These are phyloP conservation scores for Somion occarium DNA, from an alignment of 1,284 basidiomycete species.

Conservation along the genomic window DNA sequence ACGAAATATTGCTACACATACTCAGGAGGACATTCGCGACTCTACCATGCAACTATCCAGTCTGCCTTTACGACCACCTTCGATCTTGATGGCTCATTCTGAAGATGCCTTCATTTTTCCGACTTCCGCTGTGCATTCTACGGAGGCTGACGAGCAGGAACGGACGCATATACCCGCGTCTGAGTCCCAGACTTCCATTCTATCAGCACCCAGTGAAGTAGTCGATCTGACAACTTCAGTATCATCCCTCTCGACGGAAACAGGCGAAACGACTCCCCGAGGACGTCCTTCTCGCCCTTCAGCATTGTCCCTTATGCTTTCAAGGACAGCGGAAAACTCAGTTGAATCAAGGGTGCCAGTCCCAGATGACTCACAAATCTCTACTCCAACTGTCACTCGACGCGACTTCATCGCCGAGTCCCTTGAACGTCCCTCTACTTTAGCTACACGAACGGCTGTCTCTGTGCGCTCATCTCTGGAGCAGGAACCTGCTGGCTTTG, in stretches of 20 bases:
- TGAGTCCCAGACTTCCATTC: slow-evolving; percentile 1
- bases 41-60: slow-evolving; percentile 61
- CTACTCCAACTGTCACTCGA: slow-evolving; percentile 10
- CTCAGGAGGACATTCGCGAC: slow-evolving; percentile 58
- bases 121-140: slow-evolving; percentile 14
- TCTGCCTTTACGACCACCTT: slow-evolving; percentile 27
- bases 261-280: slow-evolving; percentile 21
- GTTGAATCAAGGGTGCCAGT: slow-evolving; percentile 1
- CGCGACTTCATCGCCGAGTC: neutral
- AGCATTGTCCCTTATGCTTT: slow-evolving; percentile 36
- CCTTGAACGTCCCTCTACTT: neutral
- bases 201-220: neutral
- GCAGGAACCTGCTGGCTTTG: neutral
- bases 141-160: slow-evolving; percentile 11
- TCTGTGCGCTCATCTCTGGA: neutral
- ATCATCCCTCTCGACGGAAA: slow-evolving; percentile 29
- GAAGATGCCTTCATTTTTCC: slow-evolving; percentile 38
- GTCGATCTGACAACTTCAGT: slow-evolving; percentile 12
- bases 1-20: slow-evolving; percentile 32
- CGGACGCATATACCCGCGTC: slow-evolving; percentile 2
- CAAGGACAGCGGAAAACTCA: slow-evolving; percentile 19
- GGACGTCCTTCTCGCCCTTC: slow-evolving; percentile 30
- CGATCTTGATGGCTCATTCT: slow-evolving; percentile 10
- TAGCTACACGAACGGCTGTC: neutral
- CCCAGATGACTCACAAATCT: slow-evolving; percentile 10